Conservation (phyloP, 2,329 filamentous ascomycete species). For the Penicillium paneum region DNA sequence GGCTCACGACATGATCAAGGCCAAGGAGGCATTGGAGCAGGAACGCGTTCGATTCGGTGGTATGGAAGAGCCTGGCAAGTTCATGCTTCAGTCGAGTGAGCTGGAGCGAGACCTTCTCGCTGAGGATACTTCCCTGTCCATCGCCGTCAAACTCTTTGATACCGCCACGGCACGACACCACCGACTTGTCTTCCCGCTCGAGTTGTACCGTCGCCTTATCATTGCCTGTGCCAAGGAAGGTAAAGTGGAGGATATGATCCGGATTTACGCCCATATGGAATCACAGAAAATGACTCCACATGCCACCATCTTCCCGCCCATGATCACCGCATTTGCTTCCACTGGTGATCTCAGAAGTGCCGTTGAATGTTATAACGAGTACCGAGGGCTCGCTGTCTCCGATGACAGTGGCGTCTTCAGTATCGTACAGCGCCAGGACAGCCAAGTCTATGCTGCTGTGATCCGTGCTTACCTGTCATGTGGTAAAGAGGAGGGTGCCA, state of each 20-base stretch:
- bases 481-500: constrained; percentile 74
- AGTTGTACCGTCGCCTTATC: constrained; percentile 82
- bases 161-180: constrained; percentile 63
- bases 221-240: constrained; percentile 81
- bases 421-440: constrained; percentile 70
- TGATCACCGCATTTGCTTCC: constrained; percentile 90
- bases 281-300: constrained; percentile 68
- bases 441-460: constrained; percentile 83
- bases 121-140: constrained; percentile 81
- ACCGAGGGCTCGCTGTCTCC: constrained; percentile 81
- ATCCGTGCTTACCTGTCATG: constrained; percentile 84
- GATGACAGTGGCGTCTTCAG: constrained; percentile 71
- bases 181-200: constrained; percentile 66
- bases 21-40: constrained; percentile 72
- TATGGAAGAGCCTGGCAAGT: constrained; percentile 77
- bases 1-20: constrained; percentile 71
- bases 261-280: constrained; percentile 90
- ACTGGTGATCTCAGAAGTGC: constrained; percentile 80
- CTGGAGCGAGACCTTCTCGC: constrained; percentile 79
- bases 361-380: constrained; percentile 93
- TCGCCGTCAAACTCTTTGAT: constrained; percentile 83
- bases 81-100: constrained; percentile 85
- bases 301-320: constrained; percentile 79
- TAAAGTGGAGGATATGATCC: constrained; percentile 81
- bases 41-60: constrained; percentile 82